Conservation (phyloP, 495 filamentous ascomycete species). For the Hypoxylon intermedium region DNA sequence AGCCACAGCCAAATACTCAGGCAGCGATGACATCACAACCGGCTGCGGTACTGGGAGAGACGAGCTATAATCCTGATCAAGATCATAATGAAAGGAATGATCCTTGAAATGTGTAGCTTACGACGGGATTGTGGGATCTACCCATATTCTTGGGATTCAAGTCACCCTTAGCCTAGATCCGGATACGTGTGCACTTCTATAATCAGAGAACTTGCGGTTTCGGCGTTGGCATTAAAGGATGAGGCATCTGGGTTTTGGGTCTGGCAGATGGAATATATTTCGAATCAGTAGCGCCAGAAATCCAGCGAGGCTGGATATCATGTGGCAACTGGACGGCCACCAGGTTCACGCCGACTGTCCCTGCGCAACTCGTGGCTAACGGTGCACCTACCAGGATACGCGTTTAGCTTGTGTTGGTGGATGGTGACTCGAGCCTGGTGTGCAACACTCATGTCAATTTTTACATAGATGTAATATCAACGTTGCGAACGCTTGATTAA, state of each 20-base stretch:
- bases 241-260: slow-evolving; percentile 23
- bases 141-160: slow-evolving; percentile 13
- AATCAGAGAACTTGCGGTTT: slow-evolving; percentile 24
- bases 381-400: neutral
- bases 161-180: neutral
- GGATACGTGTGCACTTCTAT: slow-evolving; percentile 31
- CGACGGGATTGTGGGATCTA: slow-evolving; percentile 1
- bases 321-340: neutral
- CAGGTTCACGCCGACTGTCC: neutral
- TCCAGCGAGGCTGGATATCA: slow-evolving; percentile 1
- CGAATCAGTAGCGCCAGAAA: neutral
- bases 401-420: neutral
- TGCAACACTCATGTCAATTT: slow-evolving; percentile 13
- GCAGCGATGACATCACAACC: slow-evolving; percentile 56
- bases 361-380: neutral
- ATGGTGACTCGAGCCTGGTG: neutral
- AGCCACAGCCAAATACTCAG: slow-evolving; percentile 56
- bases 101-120: slow-evolving; percentile 18
- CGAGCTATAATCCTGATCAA: slow-evolving; percentile 70
- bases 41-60: slow-evolving; percentile 67
- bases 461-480: slow-evolving; percentile 30
- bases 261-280: slow-evolving; percentile 6
- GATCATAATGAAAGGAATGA: slow-evolving; percentile 54
- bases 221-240: slow-evolving; percentile 28
- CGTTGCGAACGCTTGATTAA: slow-evolving; percentile 19